Base-by-base conservation (phyloP, 176 grass and related monocot species). In the Oryza rufipogon region DNA sequence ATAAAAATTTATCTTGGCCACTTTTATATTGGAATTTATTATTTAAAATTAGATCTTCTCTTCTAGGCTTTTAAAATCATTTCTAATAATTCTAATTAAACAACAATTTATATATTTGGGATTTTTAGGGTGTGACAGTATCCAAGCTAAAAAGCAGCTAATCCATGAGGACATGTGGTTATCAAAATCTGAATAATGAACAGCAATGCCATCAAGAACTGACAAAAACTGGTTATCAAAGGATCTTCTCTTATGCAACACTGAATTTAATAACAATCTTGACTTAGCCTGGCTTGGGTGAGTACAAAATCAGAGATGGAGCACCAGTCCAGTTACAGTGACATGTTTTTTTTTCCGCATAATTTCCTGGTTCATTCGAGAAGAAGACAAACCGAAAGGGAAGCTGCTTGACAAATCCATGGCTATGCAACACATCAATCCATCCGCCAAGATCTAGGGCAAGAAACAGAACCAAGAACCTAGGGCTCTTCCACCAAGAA, bases 401-500 rank as follows among this genome's bases (percentile, higher is more conserved):
- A 70, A 89, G 71, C 33, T 66, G 83, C 19, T 60, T 58, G 73
- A 60, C 68, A 70, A 38, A 70, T 61, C 79, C 44, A 73, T 58
- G 66, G 14, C 42, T 7, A 41, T 46, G 68, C 61, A n/a, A 8
- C 11, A 33, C 81, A 48, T 89, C 36, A 81, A 63, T 75, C 15
- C 0, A 1, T 89, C 87, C 87, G 87, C 26, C 82, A n/a, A n/a
- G n/a, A n/a, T n/a, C n/a, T n/a, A n/a, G 10, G 38, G 28, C 11
- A 39, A 63, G 3, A 51, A 76, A n/a, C 11, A 3, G 4, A 34
- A 32, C 41, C 75, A 79, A 87, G 61, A 87, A 79, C 11, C 20
- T 47, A 26, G 49, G 51, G 47, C 34, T 66, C 64, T 34, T 64
- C 10, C 0, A 51, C 8, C 74, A 79, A 83, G 75, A 87, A 70